Evolutionary conservation across 306 rosid genomes (phyloP).

Genomic region (Pterocarpus macrocarpus): DNA sequence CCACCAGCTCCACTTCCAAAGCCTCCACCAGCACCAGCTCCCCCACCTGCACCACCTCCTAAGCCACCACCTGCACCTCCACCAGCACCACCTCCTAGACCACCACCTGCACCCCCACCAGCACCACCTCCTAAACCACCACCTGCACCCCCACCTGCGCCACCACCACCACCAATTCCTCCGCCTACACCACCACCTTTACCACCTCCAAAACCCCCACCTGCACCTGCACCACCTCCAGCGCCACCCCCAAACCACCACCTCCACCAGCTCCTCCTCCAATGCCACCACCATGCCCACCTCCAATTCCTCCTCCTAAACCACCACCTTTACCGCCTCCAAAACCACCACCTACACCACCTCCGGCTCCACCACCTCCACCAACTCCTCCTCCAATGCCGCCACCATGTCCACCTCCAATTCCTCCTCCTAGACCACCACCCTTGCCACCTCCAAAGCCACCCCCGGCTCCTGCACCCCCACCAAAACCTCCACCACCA

Average conservation of each 20-base stretch:
- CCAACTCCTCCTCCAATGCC: conserved; percentile 50
- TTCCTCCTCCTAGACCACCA: conserved; percentile 36
- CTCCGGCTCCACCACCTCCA: conserved; percentile 43
- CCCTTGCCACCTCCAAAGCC: conserved; percentile 52
- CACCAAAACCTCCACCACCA: conserved; percentile 36
- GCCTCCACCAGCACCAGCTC: background rate
- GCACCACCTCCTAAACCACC: conserved; percentile 32
- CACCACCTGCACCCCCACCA: conserved; percentile 28
- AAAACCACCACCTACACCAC: background rate
- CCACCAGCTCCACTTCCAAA: conserved; percentile 10
- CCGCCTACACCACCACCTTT: conserved; percentile 13
- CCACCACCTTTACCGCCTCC: conserved; percentile 43
- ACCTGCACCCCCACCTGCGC: conserved; percentile 2
- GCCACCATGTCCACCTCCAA: conserved; percentile 35
- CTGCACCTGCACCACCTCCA: conserved; percentile 43
- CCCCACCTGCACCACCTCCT: conserved; percentile 15
- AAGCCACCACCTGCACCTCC: conserved; percentile 20
- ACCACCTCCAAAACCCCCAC: background rate
- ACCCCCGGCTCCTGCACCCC: conserved; percentile 45
- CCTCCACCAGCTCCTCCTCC: conserved; percentile 54
- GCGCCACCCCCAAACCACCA: conserved; percentile 46
- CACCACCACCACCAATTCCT: conserved; percentile 31
- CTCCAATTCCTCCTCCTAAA: conserved; percentile 3
- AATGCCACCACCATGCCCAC: conserved; percentile 7
- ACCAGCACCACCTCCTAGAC: conserved; percentile 13